Base-by-base conservation (phyloP, 352 stramenopile species). In the Globisporangium heterothallicum region DNA sequence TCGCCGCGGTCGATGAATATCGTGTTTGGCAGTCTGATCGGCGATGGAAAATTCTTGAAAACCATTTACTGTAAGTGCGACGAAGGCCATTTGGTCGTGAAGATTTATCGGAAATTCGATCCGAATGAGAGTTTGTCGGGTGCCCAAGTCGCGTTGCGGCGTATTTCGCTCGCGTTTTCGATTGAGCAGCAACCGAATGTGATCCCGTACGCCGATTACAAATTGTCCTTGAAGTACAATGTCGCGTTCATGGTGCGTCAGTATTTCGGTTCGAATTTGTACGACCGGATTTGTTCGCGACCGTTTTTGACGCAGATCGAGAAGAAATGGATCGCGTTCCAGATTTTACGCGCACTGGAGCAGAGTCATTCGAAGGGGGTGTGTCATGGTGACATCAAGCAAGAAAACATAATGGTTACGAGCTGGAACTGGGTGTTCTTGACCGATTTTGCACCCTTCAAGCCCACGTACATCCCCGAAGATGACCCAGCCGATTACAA, bases 391-490 rank as follows among this genome's bases (percentile, higher is more conserved):
- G 96, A 99, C 63, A 91, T 99, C 46, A 99, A 98, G 54, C 90
- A 96, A 48, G 95, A 99, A 65, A 99, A 99, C 75, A 84, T 99
- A 61, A 95, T 98, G 63, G 77, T 99, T n/a, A 98, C 96, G 9
- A 97, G 81, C 53, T 98, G 92, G 86, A 98, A 98, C 54, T 99
- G 94, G 93, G 83, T 99, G 46, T 89, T 98, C 32, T 70, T 99
- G 8, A 90, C 89, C 8, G 97, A 99, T 74, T 97, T 99, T 67
- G 88, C 94, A 29, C 88, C 91, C 0, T 98, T 97, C 70, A 98
- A 98, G 63, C 95, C 96, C 8, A 96, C 91, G 10, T 95, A 89
- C 48, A 85, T 99, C 34, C 94, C 93, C 0, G 87, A 98, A 66
- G 92, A 98, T 63, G 94, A 98, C 66, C 94, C 95, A 2, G 87